Percentiles rank a stretch among this genome's conserved stretches.
Conservation (phyloP, 805 yeast genomes). For the Candida nitratophila region DNA sequence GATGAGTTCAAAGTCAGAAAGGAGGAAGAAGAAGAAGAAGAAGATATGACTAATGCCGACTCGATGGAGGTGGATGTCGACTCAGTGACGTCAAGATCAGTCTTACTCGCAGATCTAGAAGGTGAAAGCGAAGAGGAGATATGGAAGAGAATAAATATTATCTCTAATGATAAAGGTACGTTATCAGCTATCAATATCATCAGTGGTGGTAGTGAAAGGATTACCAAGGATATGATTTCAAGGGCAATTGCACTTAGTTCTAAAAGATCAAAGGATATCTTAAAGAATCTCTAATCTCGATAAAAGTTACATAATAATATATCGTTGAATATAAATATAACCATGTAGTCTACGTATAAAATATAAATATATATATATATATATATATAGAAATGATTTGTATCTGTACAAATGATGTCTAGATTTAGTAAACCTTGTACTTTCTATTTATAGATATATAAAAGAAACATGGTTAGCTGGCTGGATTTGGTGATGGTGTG, state of each 20-base stretch:
- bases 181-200: slow-evolving; percentile 39
- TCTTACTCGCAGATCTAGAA: slow-evolving; percentile 67
- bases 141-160: slow-evolving; percentile 43
- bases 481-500: too few relatives aligned
- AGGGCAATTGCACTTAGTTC: slow-evolving; percentile 41
- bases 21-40: slow-evolving; percentile 17
- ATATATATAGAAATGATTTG: too few relatives aligned
- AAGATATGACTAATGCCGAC: slow-evolving; percentile 16
- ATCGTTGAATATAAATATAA: too few relatives aligned
- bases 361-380: too few relatives aligned
- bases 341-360: background rate
- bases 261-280: slow-evolving; percentile 35
- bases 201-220: slow-evolving; percentile 37
- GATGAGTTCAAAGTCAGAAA: slow-evolving; percentile 10
- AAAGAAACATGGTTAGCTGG: too few relatives aligned
- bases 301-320: too few relatives aligned
- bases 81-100: slow-evolving; percentile 14
- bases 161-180: slow-evolving; percentile 21
- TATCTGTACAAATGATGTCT: too few relatives aligned
- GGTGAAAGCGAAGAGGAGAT: slow-evolving; percentile 81
- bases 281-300: slow-evolving; percentile 8
- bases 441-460: too few relatives aligned
- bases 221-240: slow-evolving; percentile 40
- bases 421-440: too few relatives aligned
- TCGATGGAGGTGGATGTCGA: slow-evolving; percentile 7